Conservation (phyloP, 2,329 filamentous ascomycete species). For the Fusarium brachygibbosum region DNA sequence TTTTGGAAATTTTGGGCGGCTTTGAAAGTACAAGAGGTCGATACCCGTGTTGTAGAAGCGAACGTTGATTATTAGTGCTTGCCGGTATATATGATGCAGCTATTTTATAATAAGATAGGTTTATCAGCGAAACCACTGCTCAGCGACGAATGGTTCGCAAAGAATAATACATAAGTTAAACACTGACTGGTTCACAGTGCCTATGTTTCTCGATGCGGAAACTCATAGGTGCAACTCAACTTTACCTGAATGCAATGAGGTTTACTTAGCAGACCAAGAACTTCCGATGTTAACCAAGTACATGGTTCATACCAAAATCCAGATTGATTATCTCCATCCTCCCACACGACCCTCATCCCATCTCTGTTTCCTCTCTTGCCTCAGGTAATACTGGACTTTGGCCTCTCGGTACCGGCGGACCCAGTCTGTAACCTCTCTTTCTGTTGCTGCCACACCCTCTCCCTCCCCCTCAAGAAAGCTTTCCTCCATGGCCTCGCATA, state of each 20-base stretch:
- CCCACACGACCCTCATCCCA: constrained; percentile 98
- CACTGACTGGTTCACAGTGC: background rate
- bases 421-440: constrained; percentile 89
- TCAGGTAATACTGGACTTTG: constrained; percentile 80
- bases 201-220: background rate
- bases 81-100: background rate
- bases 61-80: constrained; percentile 22
- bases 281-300: background rate
- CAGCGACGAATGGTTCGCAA: background rate
- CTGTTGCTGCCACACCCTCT: constrained; percentile 66
- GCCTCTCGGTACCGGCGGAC: constrained; percentile 84
- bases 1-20: background rate
- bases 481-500: constrained; percentile 89
- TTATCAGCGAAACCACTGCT: constrained; percentile 2
- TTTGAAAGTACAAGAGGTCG: constrained; percentile 25
- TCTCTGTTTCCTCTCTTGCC: constrained; percentile 88
- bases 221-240: background rate
- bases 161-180: background rate
- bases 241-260: background rate
- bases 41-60: constrained; percentile 38
- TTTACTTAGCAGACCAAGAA: background rate
- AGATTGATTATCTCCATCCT: constrained; percentile 78
- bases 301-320: background rate
- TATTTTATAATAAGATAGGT: constrained; percentile 1
- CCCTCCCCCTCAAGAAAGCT: constrained; percentile 81